Conservation (phyloP, 306 rosid genomes). For the Prunus kanzakura region DNA sequence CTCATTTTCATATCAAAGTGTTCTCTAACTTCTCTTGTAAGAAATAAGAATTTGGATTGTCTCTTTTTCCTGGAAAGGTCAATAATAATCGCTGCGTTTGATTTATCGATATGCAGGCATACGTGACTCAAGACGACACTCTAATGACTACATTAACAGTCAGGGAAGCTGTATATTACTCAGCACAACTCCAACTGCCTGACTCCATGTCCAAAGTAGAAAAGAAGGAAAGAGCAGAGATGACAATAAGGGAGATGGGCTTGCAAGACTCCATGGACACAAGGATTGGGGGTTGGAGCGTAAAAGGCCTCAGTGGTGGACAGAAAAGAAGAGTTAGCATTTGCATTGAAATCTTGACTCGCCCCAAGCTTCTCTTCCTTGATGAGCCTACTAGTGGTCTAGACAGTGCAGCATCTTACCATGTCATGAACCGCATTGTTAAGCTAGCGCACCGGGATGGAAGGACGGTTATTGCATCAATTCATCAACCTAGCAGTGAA, state of each 20-base stretch:
- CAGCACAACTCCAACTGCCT: constrained; percentile 63
- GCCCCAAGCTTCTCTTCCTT: constrained; percentile 61
- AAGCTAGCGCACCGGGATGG: constrained; percentile 38
- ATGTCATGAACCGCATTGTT: constrained; percentile 58
- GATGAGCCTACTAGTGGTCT: constrained; percentile 85
- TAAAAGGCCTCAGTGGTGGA: constrained; percentile 63
- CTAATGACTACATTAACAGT: constrained; percentile 53
- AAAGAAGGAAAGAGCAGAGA: constrained; percentile 56
- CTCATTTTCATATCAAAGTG: background rate
- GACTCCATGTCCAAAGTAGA: constrained; percentile 52
- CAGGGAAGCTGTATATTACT: constrained; percentile 50
- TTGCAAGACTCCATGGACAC: constrained; percentile 53
- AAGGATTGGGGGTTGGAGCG: constrained; percentile 58
- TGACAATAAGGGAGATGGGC: constrained; percentile 60
- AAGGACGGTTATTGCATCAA: constrained; percentile 56
- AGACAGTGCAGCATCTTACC: constrained; percentile 71
- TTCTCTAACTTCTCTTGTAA: background rate
- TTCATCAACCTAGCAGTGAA: constrained; percentile 74
- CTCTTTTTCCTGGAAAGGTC: too few relatives aligned
- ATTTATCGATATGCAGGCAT: constrained; percentile 33
- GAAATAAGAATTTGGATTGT: background rate
- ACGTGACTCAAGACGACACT: constrained; percentile 68
- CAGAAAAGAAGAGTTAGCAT: constrained; percentile 72
- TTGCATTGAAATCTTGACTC: constrained; percentile 64
- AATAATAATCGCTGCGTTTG: background rate